Conservation (phyloP, 139 green algal species). For the Coelastrella sp. region DNA sequence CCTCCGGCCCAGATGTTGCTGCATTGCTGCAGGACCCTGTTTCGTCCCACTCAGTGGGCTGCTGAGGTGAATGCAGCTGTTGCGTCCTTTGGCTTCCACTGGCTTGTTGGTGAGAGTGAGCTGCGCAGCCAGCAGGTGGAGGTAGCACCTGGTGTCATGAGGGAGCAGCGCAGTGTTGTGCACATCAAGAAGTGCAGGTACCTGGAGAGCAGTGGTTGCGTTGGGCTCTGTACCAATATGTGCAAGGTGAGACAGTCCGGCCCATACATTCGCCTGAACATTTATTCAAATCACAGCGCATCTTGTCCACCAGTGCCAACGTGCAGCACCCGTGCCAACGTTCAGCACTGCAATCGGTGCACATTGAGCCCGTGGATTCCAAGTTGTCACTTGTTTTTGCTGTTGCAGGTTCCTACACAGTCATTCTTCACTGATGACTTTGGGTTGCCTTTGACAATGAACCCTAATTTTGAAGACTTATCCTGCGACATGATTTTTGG, state of each 20-base stretch:
- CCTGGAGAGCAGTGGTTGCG: slow-evolving; percentile 71
- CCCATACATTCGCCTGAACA: no score
- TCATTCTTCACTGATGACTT: slow-evolving; percentile 72
- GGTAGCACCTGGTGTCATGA: slow-evolving; percentile 46
- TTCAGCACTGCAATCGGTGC: background rate
- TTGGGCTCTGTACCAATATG: slow-evolving; percentile 79
- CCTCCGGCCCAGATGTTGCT: background rate
- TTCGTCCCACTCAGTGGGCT: slow-evolving; percentile 61
- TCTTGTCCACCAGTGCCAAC: no score
- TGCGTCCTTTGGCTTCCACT: slow-evolving; percentile 56
- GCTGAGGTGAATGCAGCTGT: slow-evolving; percentile 73
- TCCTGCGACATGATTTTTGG: slow-evolving; percentile 81
- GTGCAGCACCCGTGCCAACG: no score
- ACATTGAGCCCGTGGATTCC: background rate
- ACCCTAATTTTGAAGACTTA: slow-evolving; percentile 78
- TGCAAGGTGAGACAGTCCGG: slow-evolving; percentile 61
- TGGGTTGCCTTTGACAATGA: slow-evolving; percentile 78
- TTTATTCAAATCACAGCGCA: no score
- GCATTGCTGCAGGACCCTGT: slow-evolving; percentile 53
- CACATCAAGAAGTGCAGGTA: slow-evolving; percentile 80
- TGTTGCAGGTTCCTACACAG: slow-evolving; percentile 71
- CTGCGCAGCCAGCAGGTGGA: slow-evolving; percentile 51
- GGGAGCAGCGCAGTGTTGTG: slow-evolving; percentile 60
- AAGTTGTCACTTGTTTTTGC: background rate
- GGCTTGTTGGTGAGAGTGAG: slow-evolving; percentile 72